phyloP scores from a whole-genome alignment of 2,329 filamentous ascomycete species.

The Arthrobotrys entomopaga region DNA sequence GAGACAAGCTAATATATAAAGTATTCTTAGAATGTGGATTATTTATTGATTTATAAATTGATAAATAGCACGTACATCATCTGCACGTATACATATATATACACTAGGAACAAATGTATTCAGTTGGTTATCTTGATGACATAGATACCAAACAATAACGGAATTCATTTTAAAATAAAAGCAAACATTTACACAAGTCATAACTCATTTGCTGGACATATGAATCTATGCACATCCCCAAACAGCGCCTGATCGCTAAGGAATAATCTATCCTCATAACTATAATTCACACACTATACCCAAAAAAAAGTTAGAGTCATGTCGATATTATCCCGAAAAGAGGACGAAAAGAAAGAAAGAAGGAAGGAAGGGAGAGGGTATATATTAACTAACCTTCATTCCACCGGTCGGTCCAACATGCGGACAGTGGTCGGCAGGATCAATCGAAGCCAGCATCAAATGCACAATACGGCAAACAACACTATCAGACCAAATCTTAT shows the following conservation, averaged over 20 bases:
- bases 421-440: conserved; percentile 41
- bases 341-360: too few relatives aligned
- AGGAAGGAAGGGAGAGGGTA: too few relatives aligned
- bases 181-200: background rate
- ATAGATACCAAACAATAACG: too few relatives aligned
- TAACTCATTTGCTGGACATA: background rate
- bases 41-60: too few relatives aligned
- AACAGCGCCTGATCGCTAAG: conserved; percentile 18
- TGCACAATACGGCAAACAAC: conserved; percentile 64
- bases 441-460: conserved; percentile 60
- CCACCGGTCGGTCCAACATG: conserved; percentile 48
- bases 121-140: too few relatives aligned
- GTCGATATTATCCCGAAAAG: background rate
- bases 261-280: conserved; percentile 33
- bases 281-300: conserved; percentile 31
- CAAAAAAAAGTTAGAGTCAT: conserved; percentile 7
- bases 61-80: too few relatives aligned
- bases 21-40: too few relatives aligned
- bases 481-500: conserved; percentile 64
- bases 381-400: conserved; percentile 45
- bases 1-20: too few relatives aligned
- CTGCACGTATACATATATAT: too few relatives aligned
- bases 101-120: too few relatives aligned
- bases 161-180: too few relatives aligned
- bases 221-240: conserved; percentile 18